Base-by-base conservation (phyloP, 2,329 filamentous ascomycete genomes). In the Cladophialophora bantiana region DNA sequence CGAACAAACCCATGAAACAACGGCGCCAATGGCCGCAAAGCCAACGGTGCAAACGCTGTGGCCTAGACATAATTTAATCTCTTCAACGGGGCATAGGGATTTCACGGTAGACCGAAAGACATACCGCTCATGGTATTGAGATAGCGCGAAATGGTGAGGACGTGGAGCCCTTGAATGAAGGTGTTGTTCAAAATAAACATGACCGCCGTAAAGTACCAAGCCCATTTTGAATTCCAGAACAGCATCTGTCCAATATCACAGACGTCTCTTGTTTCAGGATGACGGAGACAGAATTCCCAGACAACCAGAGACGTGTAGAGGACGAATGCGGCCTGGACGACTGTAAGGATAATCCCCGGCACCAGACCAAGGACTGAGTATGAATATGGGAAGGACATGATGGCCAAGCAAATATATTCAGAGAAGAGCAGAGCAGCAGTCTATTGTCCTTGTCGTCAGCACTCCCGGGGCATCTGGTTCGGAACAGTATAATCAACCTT, bases 151-250 rank as follows among this genome's bases (percentile, higher is more conserved):
- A 72, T 72, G 13, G 59, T 58, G 18, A 74, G 64, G 10, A 74
- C 68, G 58, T 74, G 72, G 15, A 74, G 65, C 10, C 68, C 89
- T 79, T 93, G 89, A 72, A 96, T 95, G 77, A 95, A 95, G 15
- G 92, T 96, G 77, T 97, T 97, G 85, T 97, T 97, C 69, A 97
- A 79, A 54, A 97, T 81, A 78, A 97, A 97, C 91, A 96, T 96
- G 77, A 92, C 81, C 1, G 92, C 93, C 1, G 88, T 89, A 63
- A 84, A 80, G 73, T 83, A 88, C 82, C 87, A 89, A 2, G 84
- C 88, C 86, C 90, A 92, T 67, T 86, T 88, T 77, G 92, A 89
- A 71, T 90, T 89, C 89, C 90, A 96, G 80, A 96, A 97, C 26
- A 97, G 86, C 85, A 94, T 94, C 78, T 97, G 92, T n/a, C 93